Conservation (phyloP, 805 yeast species). For the Candida stauntonica region DNA sequence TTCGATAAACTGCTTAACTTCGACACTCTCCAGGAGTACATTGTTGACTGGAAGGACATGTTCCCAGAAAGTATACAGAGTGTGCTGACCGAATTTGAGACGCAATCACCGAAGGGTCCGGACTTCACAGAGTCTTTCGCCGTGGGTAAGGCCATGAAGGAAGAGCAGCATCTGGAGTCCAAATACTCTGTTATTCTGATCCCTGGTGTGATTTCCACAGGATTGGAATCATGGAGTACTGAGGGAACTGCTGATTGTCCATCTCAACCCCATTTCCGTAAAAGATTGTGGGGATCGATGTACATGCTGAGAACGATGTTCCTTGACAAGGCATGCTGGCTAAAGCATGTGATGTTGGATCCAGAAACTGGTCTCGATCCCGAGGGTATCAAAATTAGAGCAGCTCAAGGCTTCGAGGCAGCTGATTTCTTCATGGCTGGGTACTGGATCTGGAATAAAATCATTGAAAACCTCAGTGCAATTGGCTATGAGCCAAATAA, state of each 20-base stretch:
- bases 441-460: slow-evolving; percentile 98
- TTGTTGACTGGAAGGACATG: slow-evolving; percentile 69
- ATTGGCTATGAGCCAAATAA: slow-evolving; percentile 90
- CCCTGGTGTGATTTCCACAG: slow-evolving; percentile 95
- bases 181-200: slow-evolving; percentile 84
- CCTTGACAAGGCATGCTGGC: slow-evolving; percentile 89
- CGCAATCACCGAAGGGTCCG: slow-evolving; percentile 21
- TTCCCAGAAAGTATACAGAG: slow-evolving; percentile 64
- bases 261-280: slow-evolving; percentile 77
- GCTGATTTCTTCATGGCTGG: slow-evolving; percentile 97
- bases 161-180: slow-evolving; percentile 45
- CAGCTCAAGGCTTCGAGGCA: slow-evolving; percentile 95
- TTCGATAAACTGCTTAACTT: slow-evolving; percentile 21
- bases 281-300: slow-evolving; percentile 94
- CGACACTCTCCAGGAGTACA: slow-evolving; percentile 52
- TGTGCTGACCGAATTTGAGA: slow-evolving; percentile 51
- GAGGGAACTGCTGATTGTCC: slow-evolving; percentile 77
- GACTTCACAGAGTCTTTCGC: slow-evolving; percentile 81
- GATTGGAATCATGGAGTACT: slow-evolving; percentile 90
- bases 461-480: slow-evolving; percentile 90
- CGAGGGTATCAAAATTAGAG: slow-evolving; percentile 69
- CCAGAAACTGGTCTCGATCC: slow-evolving; percentile 93
- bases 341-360: slow-evolving; percentile 85
- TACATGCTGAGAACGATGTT: slow-evolving; percentile 93
- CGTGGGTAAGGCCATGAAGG: slow-evolving; percentile 66